A percentile compares a stretch with the other conserved stretches of the same genome.
Conservation (phyloP, 2,329 filamentous ascomycete species). For the Fusarium udum region DNA sequence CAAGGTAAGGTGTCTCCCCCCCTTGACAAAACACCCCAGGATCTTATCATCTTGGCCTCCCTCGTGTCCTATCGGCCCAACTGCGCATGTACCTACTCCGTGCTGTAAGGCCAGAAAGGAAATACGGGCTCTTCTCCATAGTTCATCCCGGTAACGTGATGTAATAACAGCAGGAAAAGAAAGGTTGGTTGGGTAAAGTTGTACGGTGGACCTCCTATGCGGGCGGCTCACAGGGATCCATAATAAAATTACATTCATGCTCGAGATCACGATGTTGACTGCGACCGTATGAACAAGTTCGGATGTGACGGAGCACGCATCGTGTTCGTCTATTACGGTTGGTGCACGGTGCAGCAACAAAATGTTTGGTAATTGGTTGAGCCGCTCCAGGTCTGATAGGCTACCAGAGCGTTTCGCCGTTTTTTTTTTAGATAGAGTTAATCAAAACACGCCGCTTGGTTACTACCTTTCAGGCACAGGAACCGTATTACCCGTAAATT, state of each 20-base stretch:
- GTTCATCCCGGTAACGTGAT: conserved; percentile 23
- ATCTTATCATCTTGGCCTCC: conserved; percentile 5
- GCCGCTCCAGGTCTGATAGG: not conserved
- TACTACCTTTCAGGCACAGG: conserved; percentile 13
- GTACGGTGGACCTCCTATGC: conserved; percentile 4
- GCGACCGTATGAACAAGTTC: conserved; percentile 6
- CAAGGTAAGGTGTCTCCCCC: not conserved
- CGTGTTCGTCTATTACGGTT: conserved; percentile 10
- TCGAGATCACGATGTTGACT: conserved; percentile 20
- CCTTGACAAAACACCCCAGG: not conserved
- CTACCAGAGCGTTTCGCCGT: not conserved
- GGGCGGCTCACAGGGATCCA: conserved; percentile 8
- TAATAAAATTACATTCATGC: conserved; percentile 9
- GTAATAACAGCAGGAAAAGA: conserved; percentile 14
- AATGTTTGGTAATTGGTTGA: not conserved
- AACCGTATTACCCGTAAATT: conserved; percentile 1
- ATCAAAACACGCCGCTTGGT: conserved; percentile 6
- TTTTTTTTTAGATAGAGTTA: conserved; percentile 12
- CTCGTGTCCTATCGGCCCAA: conserved; percentile 25
- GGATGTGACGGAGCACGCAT: conserved; percentile 17
- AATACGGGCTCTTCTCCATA: conserved; percentile 35
- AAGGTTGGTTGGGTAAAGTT: conserved; percentile 12
- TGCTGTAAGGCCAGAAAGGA: not conserved
- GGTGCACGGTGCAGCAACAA: conserved; percentile 6
- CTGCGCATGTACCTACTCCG: not conserved